phyloP scores from a whole-genome alignment of 108 stramenopile genomes.

The Pseudonitzschia delicatissima region DNA sequence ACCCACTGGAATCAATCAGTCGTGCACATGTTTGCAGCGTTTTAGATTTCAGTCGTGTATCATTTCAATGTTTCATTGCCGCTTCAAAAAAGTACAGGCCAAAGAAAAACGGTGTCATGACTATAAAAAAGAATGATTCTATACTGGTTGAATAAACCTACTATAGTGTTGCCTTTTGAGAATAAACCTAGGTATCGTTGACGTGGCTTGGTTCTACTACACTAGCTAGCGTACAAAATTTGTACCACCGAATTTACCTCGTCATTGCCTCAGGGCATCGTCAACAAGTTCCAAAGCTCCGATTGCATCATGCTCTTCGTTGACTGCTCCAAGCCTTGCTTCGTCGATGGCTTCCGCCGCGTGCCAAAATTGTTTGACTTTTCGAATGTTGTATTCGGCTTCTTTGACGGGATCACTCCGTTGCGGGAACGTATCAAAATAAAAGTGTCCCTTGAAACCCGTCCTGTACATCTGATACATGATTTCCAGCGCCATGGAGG shows the following conservation, averaged over 20 bases:
- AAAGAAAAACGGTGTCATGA: background rate
- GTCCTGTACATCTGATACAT: conserved; percentile 73
- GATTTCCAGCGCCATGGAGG: conserved; percentile 75
- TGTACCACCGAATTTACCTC: too few species aligned
- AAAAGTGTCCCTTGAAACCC: conserved; percentile 72
- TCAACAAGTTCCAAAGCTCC: conserved; percentile 42
- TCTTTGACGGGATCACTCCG: conserved; percentile 78
- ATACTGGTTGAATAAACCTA: too few species aligned
- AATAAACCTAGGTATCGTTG: too few species aligned
- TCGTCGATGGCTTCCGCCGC: conserved; percentile 46
- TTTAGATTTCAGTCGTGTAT: too few species aligned
- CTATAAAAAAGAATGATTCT: too few species aligned
- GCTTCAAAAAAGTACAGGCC: too few species aligned
- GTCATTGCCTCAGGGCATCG: background rate
- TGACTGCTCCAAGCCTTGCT: conserved; percentile 33
- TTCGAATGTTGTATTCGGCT: conserved; percentile 77
- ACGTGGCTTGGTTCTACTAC: too few species aligned
- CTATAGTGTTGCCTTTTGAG: too few species aligned
- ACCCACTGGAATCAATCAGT: too few species aligned
- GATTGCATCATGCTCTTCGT: conserved; percentile 72
- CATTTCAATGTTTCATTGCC: too few species aligned
- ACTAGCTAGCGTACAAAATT: too few species aligned
- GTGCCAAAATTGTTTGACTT: conserved; percentile 69
- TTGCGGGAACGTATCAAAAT: conserved; percentile 90
- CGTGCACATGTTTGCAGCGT: too few species aligned